These are phyloP conservation scores for Orbilia quercus DNA, from an alignment of 2,329 filamentous ascomycete species.

Conservation along the genomic window DNA sequence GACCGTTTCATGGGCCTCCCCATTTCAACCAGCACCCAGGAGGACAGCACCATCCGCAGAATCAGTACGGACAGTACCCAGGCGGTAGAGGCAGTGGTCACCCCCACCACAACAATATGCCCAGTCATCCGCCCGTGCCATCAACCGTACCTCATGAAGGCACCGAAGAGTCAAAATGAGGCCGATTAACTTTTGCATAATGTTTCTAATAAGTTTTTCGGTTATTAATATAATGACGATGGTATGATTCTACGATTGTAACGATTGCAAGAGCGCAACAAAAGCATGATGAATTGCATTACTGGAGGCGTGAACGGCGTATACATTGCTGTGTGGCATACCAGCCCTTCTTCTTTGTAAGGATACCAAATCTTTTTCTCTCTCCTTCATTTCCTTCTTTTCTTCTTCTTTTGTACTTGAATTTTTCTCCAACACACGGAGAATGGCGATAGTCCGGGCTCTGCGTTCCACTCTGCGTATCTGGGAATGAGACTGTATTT, in stretches of 20 bases:
- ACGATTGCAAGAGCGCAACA: slow-evolving; percentile 53
- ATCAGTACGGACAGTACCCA: slow-evolving; percentile 62
- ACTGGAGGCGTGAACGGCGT: slow-evolving; percentile 55
- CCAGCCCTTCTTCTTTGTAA: slow-evolving; percentile 49
- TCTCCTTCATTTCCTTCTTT: too few species aligned
- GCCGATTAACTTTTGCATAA: slow-evolving; percentile 51
- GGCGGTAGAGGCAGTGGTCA: slow-evolving; percentile 59
- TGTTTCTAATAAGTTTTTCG: too few species aligned
- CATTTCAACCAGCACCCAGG: slow-evolving; percentile 67
- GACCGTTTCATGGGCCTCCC: slow-evolving; percentile 69
- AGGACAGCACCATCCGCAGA: slow-evolving; percentile 62
- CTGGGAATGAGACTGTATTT: too few species aligned
- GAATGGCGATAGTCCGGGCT: slow-evolving; percentile 9
- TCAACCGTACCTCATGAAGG: slow-evolving; percentile 63
- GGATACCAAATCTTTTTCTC: too few species aligned
- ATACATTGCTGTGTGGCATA: slow-evolving; percentile 54
- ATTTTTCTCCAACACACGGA: slow-evolving; percentile 18
- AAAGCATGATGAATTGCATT: slow-evolving; percentile 56
- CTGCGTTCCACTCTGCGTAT: too few species aligned
- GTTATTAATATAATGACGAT: slow-evolving; percentile 58
- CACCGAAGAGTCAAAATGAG: slow-evolving; percentile 67
- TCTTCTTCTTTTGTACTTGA: slow-evolving; percentile 31
- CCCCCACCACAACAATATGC: slow-evolving; percentile 55
- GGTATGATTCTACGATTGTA: slow-evolving; percentile 57
- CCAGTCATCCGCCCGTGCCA: slow-evolving; percentile 62